phyloP scores from a whole-genome alignment of 768 basidiomycete genomes.

The Lactarius sanguifluus region DNA sequence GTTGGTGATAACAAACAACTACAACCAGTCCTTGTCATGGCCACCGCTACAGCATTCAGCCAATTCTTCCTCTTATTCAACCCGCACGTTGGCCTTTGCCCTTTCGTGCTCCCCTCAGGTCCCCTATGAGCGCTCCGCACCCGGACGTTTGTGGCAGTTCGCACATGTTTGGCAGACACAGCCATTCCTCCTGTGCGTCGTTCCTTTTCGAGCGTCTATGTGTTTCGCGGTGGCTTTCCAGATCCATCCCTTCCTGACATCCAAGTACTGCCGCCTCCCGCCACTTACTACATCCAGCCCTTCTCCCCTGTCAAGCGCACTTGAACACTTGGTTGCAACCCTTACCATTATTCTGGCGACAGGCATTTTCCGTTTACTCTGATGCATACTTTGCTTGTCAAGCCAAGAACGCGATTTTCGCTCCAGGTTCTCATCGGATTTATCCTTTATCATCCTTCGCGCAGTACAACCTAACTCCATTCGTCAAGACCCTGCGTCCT shows the following conservation, averaged over 20 bases:
- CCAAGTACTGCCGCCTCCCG: not conserved
- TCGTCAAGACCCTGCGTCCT: not conserved
- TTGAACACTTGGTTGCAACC: not conserved
- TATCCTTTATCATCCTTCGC: not conserved
- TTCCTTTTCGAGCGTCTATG: not conserved
- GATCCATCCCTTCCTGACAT: slow-evolving; percentile 7
- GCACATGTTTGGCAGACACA: slow-evolving; percentile 9
- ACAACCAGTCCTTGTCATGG: not conserved
- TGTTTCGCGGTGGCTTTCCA: slow-evolving; percentile 13
- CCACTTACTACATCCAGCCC: not conserved
- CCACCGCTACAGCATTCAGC: not conserved
- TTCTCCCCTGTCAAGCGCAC: not conserved
- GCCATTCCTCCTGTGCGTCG: no score
- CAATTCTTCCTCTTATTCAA: not conserved
- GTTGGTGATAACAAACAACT: not conserved
- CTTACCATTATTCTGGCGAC: not conserved
- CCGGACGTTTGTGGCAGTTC: not conserved
- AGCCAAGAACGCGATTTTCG: not conserved
- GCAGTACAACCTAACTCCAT: not conserved
- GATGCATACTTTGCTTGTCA: not conserved
- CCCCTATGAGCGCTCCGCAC: slow-evolving; percentile 3
- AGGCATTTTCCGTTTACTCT: not conserved
- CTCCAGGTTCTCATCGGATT: not conserved
- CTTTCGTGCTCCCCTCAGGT: not conserved
- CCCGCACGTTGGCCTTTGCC: not conserved